A percentile compares a stretch with the other conserved stretches of the same genome.
Conservation (phyloP, 495 filamentous ascomycete genomes). For the Penicillium ochrochloron region DNA sequence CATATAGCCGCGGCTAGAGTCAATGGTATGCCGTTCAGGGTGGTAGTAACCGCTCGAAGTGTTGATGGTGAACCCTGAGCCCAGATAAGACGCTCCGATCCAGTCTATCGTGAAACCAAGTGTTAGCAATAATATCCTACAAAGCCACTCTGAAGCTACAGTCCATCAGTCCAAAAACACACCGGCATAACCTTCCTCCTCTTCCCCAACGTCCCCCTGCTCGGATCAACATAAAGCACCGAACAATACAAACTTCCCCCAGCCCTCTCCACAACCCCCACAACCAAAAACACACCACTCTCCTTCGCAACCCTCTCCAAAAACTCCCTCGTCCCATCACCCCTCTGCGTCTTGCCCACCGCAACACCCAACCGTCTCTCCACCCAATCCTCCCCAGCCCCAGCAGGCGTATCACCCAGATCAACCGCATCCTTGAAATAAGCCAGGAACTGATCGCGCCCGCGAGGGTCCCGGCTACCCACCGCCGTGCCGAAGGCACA, state of each 20-base stretch:
- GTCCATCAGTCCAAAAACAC: slow-evolving; percentile 21
- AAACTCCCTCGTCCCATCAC: slow-evolving; percentile 84
- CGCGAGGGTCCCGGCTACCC: slow-evolving; percentile 66
- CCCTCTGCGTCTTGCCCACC: slow-evolving; percentile 58
- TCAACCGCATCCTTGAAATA: slow-evolving; percentile 84
- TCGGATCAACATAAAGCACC: slow-evolving; percentile 81
- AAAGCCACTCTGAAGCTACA: too few species aligned
- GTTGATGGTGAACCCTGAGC: slow-evolving; percentile 83
- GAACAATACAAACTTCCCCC: slow-evolving; percentile 86
- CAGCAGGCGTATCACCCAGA: slow-evolving; percentile 80
- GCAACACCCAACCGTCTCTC: slow-evolving; percentile 53
- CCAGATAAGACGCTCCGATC: slow-evolving; percentile 74
- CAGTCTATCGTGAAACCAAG: slow-evolving; percentile 57
- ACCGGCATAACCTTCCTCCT: slow-evolving; percentile 93
- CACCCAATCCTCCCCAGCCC: slow-evolving; percentile 76
- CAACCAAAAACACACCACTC: slow-evolving; percentile 78
- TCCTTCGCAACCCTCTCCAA: slow-evolving; percentile 75
- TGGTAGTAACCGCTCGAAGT: slow-evolving; percentile 78
- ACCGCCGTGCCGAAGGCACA: slow-evolving; percentile 75
- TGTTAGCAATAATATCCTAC: background rate
- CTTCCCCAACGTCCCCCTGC: slow-evolving; percentile 75
- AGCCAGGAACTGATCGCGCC: slow-evolving; percentile 80
- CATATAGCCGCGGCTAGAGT: slow-evolving; percentile 88
- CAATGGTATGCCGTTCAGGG: slow-evolving; percentile 75
- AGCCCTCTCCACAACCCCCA: slow-evolving; percentile 77